phyloP scores from a whole-genome alignment of 306 rosid species.

The Urtica urens region DNA sequence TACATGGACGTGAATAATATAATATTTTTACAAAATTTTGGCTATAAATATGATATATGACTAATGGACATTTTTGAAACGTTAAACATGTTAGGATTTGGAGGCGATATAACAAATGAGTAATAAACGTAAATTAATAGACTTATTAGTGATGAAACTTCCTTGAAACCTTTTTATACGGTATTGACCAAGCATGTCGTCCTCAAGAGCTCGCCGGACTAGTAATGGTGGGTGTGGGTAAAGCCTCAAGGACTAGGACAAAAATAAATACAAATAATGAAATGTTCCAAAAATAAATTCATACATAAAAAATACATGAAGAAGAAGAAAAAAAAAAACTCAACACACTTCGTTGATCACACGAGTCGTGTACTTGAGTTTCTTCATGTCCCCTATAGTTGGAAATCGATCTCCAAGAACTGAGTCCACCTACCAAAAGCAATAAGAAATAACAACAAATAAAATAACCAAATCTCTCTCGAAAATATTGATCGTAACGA shows the following conservation, averaged over 20 bases:
- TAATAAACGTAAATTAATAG: too few species aligned
- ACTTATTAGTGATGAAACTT: too few species aligned
- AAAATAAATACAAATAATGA: background rate
- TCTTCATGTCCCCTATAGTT: conserved; percentile 79
- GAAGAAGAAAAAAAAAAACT: conserved; percentile 11
- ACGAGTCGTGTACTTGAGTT: conserved; percentile 84
- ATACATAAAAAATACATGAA: background rate
- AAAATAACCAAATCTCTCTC: too few species aligned
- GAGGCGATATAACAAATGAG: too few species aligned
- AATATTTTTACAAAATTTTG: too few species aligned
- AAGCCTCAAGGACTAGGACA: conserved; percentile 92
- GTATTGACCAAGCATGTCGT: conserved; percentile 66
- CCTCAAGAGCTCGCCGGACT: conserved; percentile 73
- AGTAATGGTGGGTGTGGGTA: conserved; percentile 96
- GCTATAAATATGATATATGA: too few species aligned
- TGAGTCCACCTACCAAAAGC: conserved; percentile 54
- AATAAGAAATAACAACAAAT: background rate
- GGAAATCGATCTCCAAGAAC: conserved; percentile 81
- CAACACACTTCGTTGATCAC: conserved; percentile 83
- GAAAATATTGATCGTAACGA: background rate
- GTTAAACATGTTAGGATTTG: too few species aligned
- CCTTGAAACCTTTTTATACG: conserved; percentile 76
- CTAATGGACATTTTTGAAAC: too few species aligned
- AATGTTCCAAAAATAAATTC: background rate
- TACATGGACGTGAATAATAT: too few species aligned